A percentile compares a stretch with the other conserved stretches of the same genome.
phyloP scores from a whole-genome alignment of 129 eudicot genomes.

The Rutidosis leptorrhynchoides region DNA sequence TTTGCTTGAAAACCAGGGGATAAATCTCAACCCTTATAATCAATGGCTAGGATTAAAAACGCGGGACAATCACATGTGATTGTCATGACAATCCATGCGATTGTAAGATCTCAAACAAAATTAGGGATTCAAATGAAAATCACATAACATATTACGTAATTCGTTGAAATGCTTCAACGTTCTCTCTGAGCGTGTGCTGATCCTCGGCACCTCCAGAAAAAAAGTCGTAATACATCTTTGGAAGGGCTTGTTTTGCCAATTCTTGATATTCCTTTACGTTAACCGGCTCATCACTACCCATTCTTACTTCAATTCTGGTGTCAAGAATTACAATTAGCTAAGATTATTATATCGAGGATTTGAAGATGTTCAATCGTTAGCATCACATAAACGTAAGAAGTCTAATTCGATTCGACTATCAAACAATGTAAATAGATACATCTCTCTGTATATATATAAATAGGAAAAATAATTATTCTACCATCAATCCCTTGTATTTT shows the following conservation, averaged over 20 bases:
- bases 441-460: not conserved
- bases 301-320: conserved; percentile 11
- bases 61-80: no score
- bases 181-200: conserved; percentile 66
- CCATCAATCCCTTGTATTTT: no score
- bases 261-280: conserved; percentile 66
- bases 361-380: not conserved
- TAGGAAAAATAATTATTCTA: no score
- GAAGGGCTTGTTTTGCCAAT: conserved; percentile 63
- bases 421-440: not conserved
- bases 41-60: no score
- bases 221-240: conserved; percentile 81
- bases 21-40: no score
- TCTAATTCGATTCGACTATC: not conserved
- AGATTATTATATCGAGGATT: conserved; percentile 12
- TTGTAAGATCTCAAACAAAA: no score
- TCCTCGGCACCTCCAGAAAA: conserved; percentile 79
- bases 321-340: conserved; percentile 10
- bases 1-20: no score
- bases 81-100: no score
- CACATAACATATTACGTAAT: conserved; percentile 53
- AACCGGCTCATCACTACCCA: conserved; percentile 53
- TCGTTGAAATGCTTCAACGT: conserved; percentile 56
- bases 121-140: no score
- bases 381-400: not conserved